Conservation (phyloP, 805 yeast species). For the Wickerhamiella parazyma region DNA sequence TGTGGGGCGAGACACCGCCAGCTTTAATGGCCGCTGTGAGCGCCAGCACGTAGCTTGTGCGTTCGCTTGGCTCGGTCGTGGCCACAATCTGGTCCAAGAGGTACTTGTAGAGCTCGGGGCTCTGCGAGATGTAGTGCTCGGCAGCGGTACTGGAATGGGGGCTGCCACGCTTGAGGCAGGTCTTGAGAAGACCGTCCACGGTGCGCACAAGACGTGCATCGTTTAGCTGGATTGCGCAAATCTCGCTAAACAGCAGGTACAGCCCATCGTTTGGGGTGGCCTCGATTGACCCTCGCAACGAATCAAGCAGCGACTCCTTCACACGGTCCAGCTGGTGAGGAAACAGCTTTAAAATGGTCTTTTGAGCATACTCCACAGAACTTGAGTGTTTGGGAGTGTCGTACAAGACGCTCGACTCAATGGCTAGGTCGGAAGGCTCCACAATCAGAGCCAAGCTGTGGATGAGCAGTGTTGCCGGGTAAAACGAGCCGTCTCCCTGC, state of each 20-base stretch:
- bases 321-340: constrained; percentile 62
- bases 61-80: constrained; percentile 11
- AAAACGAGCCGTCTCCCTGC: constrained; percentile 12
- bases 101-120: constrained; percentile 4
- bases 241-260: not conserved
- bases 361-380: constrained; percentile 64
- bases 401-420: not conserved
- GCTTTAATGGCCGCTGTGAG: constrained; percentile 1
- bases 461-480: constrained; percentile 30
- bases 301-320: constrained; percentile 79
- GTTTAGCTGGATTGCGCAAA: not conserved
- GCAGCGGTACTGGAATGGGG: not conserved
- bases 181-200: constrained; percentile 3
- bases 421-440: too few species aligned
- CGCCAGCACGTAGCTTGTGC: constrained; percentile 11
- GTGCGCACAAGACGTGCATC: constrained; percentile 4
- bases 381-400: not conserved
- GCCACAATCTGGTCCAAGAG: constrained; percentile 6
- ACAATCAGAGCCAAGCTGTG: not conserved
- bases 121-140: not conserved
- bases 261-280: not conserved
- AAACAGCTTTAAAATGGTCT: constrained; percentile 55
- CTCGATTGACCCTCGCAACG: constrained; percentile 41
- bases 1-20: not conserved
- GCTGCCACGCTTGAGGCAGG: not conserved